These are phyloP conservation scores for Ceratocystis harringtonii DNA, from an alignment of 2,329 filamentous ascomycete species.

Conservation along the genomic window DNA sequence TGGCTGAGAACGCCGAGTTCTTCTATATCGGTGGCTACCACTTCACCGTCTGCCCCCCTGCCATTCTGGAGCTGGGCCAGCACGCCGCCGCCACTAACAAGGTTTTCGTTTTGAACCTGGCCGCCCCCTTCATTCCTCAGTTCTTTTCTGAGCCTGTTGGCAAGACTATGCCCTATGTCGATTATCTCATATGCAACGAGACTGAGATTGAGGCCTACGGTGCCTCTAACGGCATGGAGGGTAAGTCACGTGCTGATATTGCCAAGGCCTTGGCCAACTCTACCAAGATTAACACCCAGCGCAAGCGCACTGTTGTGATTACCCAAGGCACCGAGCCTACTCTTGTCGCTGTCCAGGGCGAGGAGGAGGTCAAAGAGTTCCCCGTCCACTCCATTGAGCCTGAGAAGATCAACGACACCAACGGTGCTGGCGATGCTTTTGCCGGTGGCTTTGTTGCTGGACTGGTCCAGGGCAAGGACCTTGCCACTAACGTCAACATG, in stretches of 20 bases:
- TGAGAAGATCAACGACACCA: slow-evolving; percentile 83
- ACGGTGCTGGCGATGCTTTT: slow-evolving; percentile 92
- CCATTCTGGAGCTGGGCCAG: slow-evolving; percentile 77
- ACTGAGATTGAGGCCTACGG: slow-evolving; percentile 82
- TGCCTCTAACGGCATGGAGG: slow-evolving; percentile 59
- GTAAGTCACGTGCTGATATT: slow-evolving; percentile 68
- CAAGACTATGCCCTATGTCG: slow-evolving; percentile 75
- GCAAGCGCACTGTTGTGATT: slow-evolving; percentile 74
- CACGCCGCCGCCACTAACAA: slow-evolving; percentile 85
- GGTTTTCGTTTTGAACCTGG: slow-evolving; percentile 78
- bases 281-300: slow-evolving; percentile 79
- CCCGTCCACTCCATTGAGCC: slow-evolving; percentile 64
- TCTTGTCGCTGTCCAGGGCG: slow-evolving; percentile 61
- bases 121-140: slow-evolving; percentile 86
- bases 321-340: slow-evolving; percentile 92
- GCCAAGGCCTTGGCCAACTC: slow-evolving; percentile 72
- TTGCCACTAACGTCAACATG: slow-evolving; percentile 71
- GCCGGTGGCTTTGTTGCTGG: slow-evolving; percentile 88
- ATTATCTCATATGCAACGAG: slow-evolving; percentile 95
- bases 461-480: slow-evolving; percentile 65
- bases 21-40: slow-evolving; percentile 96
- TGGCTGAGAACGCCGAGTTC: slow-evolving; percentile 74
- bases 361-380: slow-evolving; percentile 58
- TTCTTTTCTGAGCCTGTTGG: slow-evolving; percentile 97
- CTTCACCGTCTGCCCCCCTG: slow-evolving; percentile 86